phyloP scores from a whole-genome alignment of 768 basidiomycete species.

The Cystofilobasidium macerans region DNA sequence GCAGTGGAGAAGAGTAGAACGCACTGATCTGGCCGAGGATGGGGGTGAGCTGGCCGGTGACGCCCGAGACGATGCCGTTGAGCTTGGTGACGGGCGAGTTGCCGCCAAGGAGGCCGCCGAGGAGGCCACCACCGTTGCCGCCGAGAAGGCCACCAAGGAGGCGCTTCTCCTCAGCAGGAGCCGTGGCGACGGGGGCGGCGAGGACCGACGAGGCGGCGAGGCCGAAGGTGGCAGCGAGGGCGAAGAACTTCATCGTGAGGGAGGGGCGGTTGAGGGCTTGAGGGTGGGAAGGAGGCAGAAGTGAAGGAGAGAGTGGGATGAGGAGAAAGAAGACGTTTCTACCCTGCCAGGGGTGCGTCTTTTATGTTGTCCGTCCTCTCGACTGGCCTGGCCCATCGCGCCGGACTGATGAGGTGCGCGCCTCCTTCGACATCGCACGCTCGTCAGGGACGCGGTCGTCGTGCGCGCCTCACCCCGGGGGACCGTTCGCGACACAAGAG shows the following conservation, averaged over 20 bases:
- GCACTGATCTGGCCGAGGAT: neutral
- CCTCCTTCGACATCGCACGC: too few relatives aligned
- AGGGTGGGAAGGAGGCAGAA: neutral
- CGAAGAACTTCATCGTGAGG: neutral
- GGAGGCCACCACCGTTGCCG: slow-evolving; percentile 2
- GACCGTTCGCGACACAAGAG: too few relatives aligned
- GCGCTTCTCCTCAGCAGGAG: neutral
- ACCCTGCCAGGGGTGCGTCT: neutral
- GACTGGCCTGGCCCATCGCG: too few relatives aligned
- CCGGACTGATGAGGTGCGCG: too few relatives aligned
- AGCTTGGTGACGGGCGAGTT: neutral
- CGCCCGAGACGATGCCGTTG: neutral
- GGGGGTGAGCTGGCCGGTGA: neutral
- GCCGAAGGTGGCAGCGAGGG: slow-evolving; percentile 1
- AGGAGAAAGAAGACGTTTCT: neutral
- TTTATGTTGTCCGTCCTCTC: slow-evolving; percentile 5
- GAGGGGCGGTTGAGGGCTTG: neutral
- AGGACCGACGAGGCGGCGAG: slow-evolving; percentile 5
- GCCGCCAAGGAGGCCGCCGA: neutral
- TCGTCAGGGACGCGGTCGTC: too few relatives aligned
- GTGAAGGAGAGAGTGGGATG: neutral
- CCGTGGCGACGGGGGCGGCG: slow-evolving; percentile 3
- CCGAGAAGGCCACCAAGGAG: slow-evolving; percentile 1
- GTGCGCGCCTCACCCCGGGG: too few relatives aligned
- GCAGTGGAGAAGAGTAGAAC: neutral